These are phyloP conservation scores for Trichoderma lentiforme DNA, from an alignment of 2,329 filamentous ascomycete genomes.

Conservation along the genomic window DNA sequence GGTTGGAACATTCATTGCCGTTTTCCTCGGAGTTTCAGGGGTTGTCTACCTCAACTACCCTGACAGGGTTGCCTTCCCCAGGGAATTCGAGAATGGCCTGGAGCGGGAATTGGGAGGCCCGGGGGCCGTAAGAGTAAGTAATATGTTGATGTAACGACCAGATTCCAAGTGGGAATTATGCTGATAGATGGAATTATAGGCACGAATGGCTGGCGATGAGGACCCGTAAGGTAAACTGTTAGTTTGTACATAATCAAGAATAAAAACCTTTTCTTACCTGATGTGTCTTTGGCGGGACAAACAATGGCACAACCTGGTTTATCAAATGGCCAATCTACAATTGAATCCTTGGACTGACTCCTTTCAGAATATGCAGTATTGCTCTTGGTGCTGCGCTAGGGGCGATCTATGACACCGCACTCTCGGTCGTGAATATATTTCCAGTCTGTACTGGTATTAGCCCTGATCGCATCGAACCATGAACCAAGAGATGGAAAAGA, in stretches of 20 bases:
- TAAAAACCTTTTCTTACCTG: neutral
- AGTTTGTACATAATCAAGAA: constrained; percentile 37
- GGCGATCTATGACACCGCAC: neutral
- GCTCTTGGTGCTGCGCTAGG: neutral
- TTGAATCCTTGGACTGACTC: neutral
- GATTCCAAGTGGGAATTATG: neutral
- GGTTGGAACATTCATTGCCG: constrained; percentile 63
- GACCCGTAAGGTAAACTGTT: constrained; percentile 41
- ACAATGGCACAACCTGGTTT: neutral
- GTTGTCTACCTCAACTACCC: constrained; percentile 68
- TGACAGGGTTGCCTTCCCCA: constrained; percentile 65
- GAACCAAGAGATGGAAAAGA: neutral
- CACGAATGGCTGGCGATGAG: constrained; percentile 53
- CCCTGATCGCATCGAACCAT: neutral
- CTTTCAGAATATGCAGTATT: neutral
- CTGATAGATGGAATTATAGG: constrained; percentile 37
- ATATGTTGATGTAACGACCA: neutral
- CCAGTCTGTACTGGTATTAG: too few relatives aligned
- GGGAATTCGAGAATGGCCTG: constrained; percentile 69
- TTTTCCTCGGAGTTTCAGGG: constrained; percentile 63
- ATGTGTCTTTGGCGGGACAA: neutral
- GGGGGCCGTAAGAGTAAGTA: constrained; percentile 62
- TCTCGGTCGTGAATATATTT: neutral
- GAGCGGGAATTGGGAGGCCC: constrained; percentile 72
- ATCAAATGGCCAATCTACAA: neutral